Evolutionary conservation across 768 basidiomycete species (phyloP).

Genomic region (Aureoboletus auriporus): DNA sequence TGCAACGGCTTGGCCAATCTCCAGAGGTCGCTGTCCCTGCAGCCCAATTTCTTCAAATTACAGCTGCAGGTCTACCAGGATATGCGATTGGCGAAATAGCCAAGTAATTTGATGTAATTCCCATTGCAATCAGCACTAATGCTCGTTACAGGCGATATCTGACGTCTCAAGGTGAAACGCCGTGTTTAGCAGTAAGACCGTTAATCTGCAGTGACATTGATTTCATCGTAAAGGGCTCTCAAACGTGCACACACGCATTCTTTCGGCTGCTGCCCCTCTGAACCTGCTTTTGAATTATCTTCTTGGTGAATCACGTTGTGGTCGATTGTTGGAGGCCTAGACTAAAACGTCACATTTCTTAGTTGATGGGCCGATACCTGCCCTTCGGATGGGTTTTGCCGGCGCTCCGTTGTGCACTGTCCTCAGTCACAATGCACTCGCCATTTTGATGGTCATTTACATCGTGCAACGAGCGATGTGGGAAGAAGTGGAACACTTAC

Average conservation of each 20-base stretch:
- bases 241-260: slow-evolving; percentile 16
- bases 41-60: slow-evolving; percentile 35
- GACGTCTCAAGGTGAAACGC: slow-evolving; percentile 14
- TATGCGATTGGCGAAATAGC: slow-evolving; percentile 41
- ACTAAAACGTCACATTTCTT: background rate
- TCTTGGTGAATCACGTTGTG: slow-evolving; percentile 14
- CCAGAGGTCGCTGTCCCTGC: slow-evolving; percentile 38
- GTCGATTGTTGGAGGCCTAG: background rate
- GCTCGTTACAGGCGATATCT: slow-evolving; percentile 16
- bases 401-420: slow-evolving; percentile 27
- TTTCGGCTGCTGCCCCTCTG: slow-evolving; percentile 20
- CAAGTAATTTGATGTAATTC: slow-evolving; percentile 21
- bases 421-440: slow-evolving; percentile 23
- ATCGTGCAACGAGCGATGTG: slow-evolving; percentile 18
- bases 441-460: slow-evolving; percentile 17
- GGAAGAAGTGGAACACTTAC: slow-evolving; percentile 16
- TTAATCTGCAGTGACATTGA: background rate
- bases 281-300: slow-evolving; percentile 24
- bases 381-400: slow-evolving; percentile 22
- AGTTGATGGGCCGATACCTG: slow-evolving; percentile 25
- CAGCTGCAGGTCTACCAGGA: slow-evolving; percentile 42
- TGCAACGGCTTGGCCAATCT: slow-evolving; percentile 36
- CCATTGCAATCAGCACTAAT: slow-evolving; percentile 2
- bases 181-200: background rate
- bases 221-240: slow-evolving; percentile 18